A percentile compares a stretch with the other conserved stretches of the same genome.
phyloP scores from a whole-genome alignment of 345 rosid species.

The Moricandia moricandioides region DNA sequence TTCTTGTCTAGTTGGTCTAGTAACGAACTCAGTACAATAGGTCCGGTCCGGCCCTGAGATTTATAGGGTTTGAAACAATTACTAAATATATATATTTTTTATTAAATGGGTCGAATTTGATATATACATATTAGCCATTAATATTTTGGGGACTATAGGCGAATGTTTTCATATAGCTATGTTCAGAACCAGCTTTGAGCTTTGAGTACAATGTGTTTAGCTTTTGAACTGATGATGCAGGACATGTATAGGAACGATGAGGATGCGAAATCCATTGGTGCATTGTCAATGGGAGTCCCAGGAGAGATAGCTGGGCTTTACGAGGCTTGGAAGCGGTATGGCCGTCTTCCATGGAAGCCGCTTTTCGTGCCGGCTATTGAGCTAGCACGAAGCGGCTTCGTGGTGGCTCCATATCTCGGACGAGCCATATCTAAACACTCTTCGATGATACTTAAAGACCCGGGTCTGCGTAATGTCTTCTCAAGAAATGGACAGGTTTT shows the following conservation, averaged over 20 bases:
- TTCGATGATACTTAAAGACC: conserved; percentile 47
- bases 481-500: conserved; percentile 69
- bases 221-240: conserved; percentile 27
- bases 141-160: conserved; percentile 42
- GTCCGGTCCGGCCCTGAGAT: conserved; percentile 61
- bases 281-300: conserved; percentile 84
- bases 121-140: conserved; percentile 40
- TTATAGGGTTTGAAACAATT: background rate
- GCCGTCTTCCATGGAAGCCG: conserved; percentile 68
- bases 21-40: background rate
- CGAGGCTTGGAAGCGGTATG: conserved; percentile 72
- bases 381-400: conserved; percentile 69
- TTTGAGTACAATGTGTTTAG: background rate
- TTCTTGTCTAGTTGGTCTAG: background rate
- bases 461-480: conserved; percentile 60
- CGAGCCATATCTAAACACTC: conserved; percentile 23
- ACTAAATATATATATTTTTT: too few species aligned
- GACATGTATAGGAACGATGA: conserved; percentile 66
- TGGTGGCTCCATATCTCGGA: conserved; percentile 65
- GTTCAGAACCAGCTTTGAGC: conserved; percentile 28
- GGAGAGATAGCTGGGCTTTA: conserved; percentile 94
- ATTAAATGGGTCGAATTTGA: background rate
- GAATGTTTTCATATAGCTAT: conserved; percentile 81
- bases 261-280: conserved; percentile 51
- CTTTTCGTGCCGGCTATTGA: conserved; percentile 68